Base-by-base conservation (phyloP, 495 filamentous ascomycete genomes). In the Hypomontagnella monticulosa region DNA sequence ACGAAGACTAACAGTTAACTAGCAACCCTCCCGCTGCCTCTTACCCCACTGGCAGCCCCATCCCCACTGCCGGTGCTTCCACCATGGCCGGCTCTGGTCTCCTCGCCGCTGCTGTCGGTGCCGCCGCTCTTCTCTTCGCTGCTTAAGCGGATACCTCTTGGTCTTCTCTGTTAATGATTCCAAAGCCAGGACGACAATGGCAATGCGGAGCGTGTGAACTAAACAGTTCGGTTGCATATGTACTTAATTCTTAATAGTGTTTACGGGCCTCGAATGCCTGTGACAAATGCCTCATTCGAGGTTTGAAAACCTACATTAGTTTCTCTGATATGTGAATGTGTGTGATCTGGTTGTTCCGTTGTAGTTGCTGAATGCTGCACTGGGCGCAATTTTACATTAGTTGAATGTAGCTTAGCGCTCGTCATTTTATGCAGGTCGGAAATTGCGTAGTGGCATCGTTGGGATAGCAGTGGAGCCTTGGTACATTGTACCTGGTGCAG, bases 81-180 rank as follows among this genome's bases (percentile, higher is more conserved):
- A 69, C 70, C 72, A 69, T 79, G 63, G 63, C 78, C 42, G 73
- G 78, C 72, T 81, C 78, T 57, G 77, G 78, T 57, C 34, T 79
- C 68, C 56, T 80, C 59, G 75, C 82, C 73, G 83, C 79, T 63
- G 77, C 74, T 49, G 83, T 78, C 76, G 84, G 81, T 75, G 67
- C 80, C 60, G 79, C 73, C 58, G 83, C 83, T 67, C 60, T 81
- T 59, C 43, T 83, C 79, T 74, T 86, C 71, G 80, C 77, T 66
- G 79, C 78, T 71, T 85, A 85, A 80, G 73, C 74, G 42, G 33
- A 27, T 27, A 27, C 23, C 18, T 44, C 20, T 63, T 54, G 37
- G 42, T 58, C 57, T 67, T 69, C 52, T 54, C 51, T 67, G 61
- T 69, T 61, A 57, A 71, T 70, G 53, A 55, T 66, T 63, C 58